Evolutionary conservation across 164 flowering plant species (phyloP).

Genomic region (Dillenia suffruticosa): DNA sequence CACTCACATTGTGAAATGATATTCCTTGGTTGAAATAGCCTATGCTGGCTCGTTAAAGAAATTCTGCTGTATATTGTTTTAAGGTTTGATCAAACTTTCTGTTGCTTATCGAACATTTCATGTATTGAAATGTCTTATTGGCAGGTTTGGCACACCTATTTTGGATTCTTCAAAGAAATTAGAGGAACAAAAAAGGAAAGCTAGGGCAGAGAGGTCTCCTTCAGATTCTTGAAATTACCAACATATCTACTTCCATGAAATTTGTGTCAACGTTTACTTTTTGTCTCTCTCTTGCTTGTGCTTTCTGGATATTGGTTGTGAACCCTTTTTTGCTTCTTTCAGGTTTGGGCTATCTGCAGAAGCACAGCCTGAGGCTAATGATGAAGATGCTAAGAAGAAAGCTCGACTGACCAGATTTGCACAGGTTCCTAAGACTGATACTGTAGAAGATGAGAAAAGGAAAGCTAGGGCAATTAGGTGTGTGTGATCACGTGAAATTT

Average conservation of each 20-base stretch:
- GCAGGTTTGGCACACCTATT: conserved; percentile 69
- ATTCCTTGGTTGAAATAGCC: too few species aligned
- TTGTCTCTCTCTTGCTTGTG: background rate
- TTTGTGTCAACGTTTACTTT: background rate
- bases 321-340: conserved; percentile 9
- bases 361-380: conserved; percentile 25
- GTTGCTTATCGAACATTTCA: background rate
- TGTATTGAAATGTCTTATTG: conserved; percentile 3
- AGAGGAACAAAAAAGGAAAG: conserved; percentile 86
- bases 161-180: conserved; percentile 34
- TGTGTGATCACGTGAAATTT: conserved; percentile 3
- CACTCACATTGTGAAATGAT: too few species aligned
- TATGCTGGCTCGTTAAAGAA: too few species aligned
- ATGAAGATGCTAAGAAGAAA: conserved; percentile 86
- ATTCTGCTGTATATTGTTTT: too few species aligned
- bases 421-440: conserved; percentile 37
- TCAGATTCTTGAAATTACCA: background rate
- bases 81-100: too few species aligned
- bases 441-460: conserved; percentile 81
- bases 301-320: too few species aligned
- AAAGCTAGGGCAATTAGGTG: conserved; percentile 88
- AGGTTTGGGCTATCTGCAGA: conserved; percentile 68
- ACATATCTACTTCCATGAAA: background rate
- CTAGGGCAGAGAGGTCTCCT: conserved; percentile 89
- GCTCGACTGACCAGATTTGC: conserved; percentile 81